Evolutionary conservation across 768 basidiomycete genomes (phyloP), one percentile per base, ranked within the genome.

Genomic region (Lactarius akahatsu): DNA sequence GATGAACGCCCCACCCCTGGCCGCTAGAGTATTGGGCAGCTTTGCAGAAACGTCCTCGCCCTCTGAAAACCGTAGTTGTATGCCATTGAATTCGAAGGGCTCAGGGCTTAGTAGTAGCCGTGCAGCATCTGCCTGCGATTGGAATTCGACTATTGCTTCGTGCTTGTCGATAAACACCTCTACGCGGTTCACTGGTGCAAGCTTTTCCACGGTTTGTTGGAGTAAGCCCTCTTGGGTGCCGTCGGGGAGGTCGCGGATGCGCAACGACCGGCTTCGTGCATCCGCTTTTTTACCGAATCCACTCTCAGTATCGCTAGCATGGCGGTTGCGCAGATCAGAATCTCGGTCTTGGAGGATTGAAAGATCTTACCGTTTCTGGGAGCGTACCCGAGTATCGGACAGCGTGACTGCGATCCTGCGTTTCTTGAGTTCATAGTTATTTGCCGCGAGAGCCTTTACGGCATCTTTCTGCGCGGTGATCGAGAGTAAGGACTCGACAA

Each of bases 321-420:
- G 30, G 40, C 5, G 34, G 41, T 55, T 57, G 54, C 15, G 28
- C 47, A 28, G 4, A 36, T 62, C n/a, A 30, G 50, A 34, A 58
- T 34, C 23, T 20, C 6, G 30, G 4, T 47, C 5, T 57, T 11
- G 18, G 3, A 28, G 3, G 41, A 57, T 74, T 70, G 63, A 79
- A 16, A 11, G 30, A 10, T 59, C 74, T 32, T 45, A 76, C 76
- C 66, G 70, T 62, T 63, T 73, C 58, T 73, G 74, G 13, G 71
- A 65, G 28, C 71, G 72, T 13, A 72, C 72, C 18, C 88, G 88
- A 20, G 86, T 80, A 75, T 96, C 92, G 4, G 92, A 87, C 20
- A 95, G 78, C 0, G 94, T 96, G 30, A 97, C 94, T 2, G 89
- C 90, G 56, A 98, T 91, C 16, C 90, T 85, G n/a, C 94, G 85